These are phyloP conservation scores for Ajuga chamaepitys DNA, from an alignment of 257 asterid genomes.

Conservation along the genomic window DNA sequence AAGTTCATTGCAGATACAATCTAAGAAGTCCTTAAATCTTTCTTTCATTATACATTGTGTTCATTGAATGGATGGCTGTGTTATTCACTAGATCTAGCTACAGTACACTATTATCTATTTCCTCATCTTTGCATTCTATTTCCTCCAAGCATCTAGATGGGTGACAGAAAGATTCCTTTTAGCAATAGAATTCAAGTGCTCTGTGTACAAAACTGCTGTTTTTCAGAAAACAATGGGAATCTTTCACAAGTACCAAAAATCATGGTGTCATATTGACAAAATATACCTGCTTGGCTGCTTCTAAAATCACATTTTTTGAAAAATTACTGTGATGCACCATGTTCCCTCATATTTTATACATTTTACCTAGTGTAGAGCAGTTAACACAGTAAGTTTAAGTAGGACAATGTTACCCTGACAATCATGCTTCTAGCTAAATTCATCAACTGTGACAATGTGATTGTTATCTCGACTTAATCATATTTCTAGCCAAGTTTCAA, in stretches of 20 bases:
- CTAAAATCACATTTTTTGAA: background rate
- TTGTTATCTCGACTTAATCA: background rate
- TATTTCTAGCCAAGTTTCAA: background rate
- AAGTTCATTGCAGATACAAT: slow-evolving; percentile 20
- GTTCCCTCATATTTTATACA: background rate
- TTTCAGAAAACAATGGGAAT: slow-evolving; percentile 21
- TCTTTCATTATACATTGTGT: slow-evolving; percentile 2
- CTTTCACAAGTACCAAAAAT: slow-evolving; percentile 24
- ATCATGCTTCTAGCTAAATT: background rate
- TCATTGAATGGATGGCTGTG: background rate
- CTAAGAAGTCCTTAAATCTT: background rate
- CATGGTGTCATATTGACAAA: slow-evolving; percentile 10
- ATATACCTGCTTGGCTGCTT: slow-evolving; percentile 15
- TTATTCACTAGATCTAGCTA: background rate
- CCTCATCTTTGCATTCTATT: background rate
- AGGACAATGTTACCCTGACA: background rate
- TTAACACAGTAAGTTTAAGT: background rate
- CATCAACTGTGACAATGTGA: background rate
- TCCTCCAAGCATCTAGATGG: slow-evolving; percentile 14
- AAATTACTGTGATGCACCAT: background rate
- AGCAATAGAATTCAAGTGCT: slow-evolving; percentile 11
- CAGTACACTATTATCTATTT: background rate
- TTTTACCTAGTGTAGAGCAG: background rate
- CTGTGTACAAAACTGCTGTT: slow-evolving; percentile 11
- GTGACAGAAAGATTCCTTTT: slow-evolving; percentile 22